A percentile compares a stretch with the other conserved stretches of the same genome.
Conservation (phyloP, 2,329 filamentous ascomycete species). For the Ceratocystis harringtonii region DNA sequence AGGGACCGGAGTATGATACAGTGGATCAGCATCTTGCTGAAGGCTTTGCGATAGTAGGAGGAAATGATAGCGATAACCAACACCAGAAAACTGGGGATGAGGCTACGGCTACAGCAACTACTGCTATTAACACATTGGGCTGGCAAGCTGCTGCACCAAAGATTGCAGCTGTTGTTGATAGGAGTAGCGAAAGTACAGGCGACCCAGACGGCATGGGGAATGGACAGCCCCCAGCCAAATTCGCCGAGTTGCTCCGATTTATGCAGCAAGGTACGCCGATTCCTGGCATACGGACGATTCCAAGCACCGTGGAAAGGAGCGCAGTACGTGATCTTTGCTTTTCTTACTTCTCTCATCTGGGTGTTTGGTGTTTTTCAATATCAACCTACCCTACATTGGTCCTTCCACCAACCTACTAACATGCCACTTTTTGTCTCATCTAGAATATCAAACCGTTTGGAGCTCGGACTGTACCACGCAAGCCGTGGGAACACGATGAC, state of each 20-base stretch:
- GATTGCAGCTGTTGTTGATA: constrained; percentile 32
- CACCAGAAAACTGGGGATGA: constrained; percentile 6
- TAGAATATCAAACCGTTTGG: constrained; percentile 17
- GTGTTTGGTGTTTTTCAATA: not conserved
- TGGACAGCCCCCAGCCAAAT: constrained; percentile 28
- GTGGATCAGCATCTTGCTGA: constrained; percentile 26
- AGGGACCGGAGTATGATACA: constrained; percentile 23
- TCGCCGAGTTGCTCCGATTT: constrained; percentile 72
- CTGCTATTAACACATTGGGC: constrained; percentile 20
- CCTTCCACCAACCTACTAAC: constrained; percentile 24
- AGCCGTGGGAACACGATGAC: constrained; percentile 14
- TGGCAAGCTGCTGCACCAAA: constrained; percentile 39
- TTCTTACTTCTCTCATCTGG: not conserved
- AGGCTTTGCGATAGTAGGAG: not conserved
- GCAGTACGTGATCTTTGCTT: constrained; percentile 38
- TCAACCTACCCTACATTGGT: no score
- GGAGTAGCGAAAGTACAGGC: constrained; percentile 18
- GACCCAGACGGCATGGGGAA: constrained; percentile 17
- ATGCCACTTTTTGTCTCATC: not conserved
- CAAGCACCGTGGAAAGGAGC: constrained; percentile 59
- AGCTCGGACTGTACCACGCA: constrained; percentile 11
- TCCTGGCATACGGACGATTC: constrained; percentile 76
- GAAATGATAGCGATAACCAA: not conserved
- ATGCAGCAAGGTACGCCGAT: constrained; percentile 71
- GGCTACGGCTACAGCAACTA: constrained; percentile 1